These are phyloP conservation scores for Musa balbisiana DNA, from an alignment of 202 grass and related monocot species.

Conservation along the genomic window DNA sequence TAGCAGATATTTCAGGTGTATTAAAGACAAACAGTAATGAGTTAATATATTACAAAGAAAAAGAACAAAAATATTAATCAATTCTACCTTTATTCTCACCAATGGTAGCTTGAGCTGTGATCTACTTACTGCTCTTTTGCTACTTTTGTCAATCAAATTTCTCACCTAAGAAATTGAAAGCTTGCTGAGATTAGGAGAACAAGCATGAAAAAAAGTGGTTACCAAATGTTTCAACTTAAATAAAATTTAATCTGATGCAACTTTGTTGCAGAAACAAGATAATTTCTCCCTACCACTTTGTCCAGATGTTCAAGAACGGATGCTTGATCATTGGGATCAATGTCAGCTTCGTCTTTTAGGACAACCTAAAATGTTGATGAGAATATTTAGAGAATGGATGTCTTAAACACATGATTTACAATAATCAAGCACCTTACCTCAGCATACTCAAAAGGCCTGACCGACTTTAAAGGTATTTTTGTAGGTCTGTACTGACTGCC, in stretches of 20 bases:
- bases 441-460: conserved; percentile 94
- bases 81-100: conserved; percentile 74
- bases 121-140: conserved; percentile 37
- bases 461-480: conserved; percentile 80
- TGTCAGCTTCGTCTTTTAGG: conserved; percentile 87
- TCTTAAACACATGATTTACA: conserved; percentile 15
- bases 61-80: background rate
- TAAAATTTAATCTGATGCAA: background rate
- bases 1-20: background rate
- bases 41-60: background rate
- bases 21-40: background rate
- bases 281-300: conserved; percentile 55
- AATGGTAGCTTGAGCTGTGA: conserved; percentile 72
- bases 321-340: conserved; percentile 76
- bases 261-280: background rate
- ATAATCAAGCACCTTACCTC: conserved; percentile 45
- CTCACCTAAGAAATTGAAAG: conserved; percentile 48
- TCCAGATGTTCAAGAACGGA: conserved; percentile 97
- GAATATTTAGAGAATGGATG: conserved; percentile 5
- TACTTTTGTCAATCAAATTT: conserved; percentile 80
- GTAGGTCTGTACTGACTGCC: conserved; percentile 87
- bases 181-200: background rate
- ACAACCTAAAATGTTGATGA: conserved; percentile 57
- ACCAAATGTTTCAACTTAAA: background rate
- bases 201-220: background rate